Evolutionary conservation across 2,329 filamentous ascomycete genomes (phyloP).

Genomic region (Monilinia polystroma): DNA sequence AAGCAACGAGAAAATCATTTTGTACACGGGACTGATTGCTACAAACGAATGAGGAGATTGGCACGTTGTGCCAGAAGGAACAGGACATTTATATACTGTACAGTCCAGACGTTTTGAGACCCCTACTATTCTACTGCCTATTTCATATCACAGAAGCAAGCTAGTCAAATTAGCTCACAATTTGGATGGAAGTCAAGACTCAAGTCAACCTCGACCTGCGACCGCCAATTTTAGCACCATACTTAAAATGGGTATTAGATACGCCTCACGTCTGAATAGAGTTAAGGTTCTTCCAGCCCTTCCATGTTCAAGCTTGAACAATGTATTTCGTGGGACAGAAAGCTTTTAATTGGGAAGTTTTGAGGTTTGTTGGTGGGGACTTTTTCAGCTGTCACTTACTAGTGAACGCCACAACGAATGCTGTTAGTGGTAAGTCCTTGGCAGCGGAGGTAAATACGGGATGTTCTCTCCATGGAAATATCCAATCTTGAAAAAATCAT

Average conservation of each 20-base stretch:
- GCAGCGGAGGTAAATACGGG: not conserved
- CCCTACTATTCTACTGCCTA: constrained; percentile 4
- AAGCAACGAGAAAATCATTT: constrained; percentile 2
- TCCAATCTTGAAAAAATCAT: not conserved
- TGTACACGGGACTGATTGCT: not conserved
- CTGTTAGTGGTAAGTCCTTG: not conserved
- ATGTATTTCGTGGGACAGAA: not conserved
- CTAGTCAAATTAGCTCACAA: constrained; percentile 1
- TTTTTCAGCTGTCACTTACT: constrained; percentile 14
- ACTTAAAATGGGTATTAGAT: not conserved
- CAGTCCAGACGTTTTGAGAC: not conserved
- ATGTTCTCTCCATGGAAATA: not conserved
- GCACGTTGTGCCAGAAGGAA: not conserved
- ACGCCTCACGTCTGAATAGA: constrained; percentile 3
- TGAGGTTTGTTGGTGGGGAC: not conserved
- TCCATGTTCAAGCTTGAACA: not conserved
- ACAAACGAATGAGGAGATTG: not conserved
- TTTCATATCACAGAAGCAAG: not conserved
- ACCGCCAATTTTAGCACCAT: not conserved
- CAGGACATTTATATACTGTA: not conserved
- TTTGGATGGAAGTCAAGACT: not conserved
- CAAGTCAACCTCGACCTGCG: not conserved
- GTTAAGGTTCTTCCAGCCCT: not conserved
- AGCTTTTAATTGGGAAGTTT: constrained; percentile 1
- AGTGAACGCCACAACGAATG: constrained; percentile 7